Evolutionary conservation across 768 basidiomycete genomes (phyloP).

Genomic region (Tephrocybe sp.): DNA sequence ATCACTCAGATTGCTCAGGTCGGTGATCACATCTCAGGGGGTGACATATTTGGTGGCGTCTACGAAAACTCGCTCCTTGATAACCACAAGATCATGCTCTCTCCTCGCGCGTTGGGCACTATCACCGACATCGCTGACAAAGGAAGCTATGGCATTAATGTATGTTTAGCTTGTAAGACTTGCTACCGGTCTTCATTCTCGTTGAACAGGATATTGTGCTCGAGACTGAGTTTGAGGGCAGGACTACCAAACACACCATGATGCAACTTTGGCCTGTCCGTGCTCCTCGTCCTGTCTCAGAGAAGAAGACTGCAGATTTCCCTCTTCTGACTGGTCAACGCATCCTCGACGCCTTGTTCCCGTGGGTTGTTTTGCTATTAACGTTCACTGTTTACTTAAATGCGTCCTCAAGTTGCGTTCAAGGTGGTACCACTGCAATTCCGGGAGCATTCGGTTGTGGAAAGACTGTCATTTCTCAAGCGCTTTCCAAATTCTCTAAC

Average conservation of each 20-base stretch:
- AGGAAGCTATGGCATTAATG: constrained; percentile 89
- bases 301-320: constrained; percentile 90
- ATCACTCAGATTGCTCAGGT: constrained; percentile 44
- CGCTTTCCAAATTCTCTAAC: constrained; percentile 97
- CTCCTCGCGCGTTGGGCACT: constrained; percentile 91
- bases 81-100: constrained; percentile 96
- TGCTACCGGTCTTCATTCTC: neutral
- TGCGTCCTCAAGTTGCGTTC: constrained; percentile 70
- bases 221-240: constrained; percentile 97
- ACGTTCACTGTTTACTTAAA: neutral
- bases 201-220: constrained; percentile 78
- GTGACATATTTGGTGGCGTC: constrained; percentile 92
- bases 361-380: constrained; percentile 45
- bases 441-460: constrained; percentile 99
- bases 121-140: constrained; percentile 92
- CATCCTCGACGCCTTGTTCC: constrained; percentile 95
- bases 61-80: constrained; percentile 97
- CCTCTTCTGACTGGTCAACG: constrained; percentile 96
- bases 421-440: constrained; percentile 95
- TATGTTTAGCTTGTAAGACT: constrained; percentile 33
- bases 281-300: constrained; percentile 92
- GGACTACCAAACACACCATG: constrained; percentile 89
- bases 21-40: constrained; percentile 96
- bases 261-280: constrained; percentile 99
- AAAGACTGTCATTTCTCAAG: constrained; percentile 98